phyloP scores from a whole-genome alignment of 495 filamentous ascomycete genomes.

The Oleoguttula mirabilis region DNA sequence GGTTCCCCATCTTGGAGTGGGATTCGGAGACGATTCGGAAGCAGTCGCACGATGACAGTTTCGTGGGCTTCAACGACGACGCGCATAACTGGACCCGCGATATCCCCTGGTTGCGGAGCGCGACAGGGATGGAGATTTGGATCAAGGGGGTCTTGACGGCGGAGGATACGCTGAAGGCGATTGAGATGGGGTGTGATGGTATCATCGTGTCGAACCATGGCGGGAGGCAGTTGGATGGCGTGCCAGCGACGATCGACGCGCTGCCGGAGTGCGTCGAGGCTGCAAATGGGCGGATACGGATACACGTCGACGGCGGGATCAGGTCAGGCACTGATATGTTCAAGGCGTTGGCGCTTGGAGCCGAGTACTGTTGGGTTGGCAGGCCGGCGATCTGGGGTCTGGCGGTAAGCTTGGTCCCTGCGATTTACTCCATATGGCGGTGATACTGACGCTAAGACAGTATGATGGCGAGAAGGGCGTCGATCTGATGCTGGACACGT shows the following conservation, averaged over 20 bases:
- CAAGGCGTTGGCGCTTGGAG: conserved; percentile 38
- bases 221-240: conserved; percentile 33
- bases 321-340: conserved; percentile 34
- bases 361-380: conserved; percentile 30
- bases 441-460: conserved; percentile 6
- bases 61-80: conserved; percentile 27
- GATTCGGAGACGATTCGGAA: conserved; percentile 15
- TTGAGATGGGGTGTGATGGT: conserved; percentile 28
- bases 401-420: conserved; percentile 19
- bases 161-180: conserved; percentile 29
- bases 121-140: conserved; percentile 34
- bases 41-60: conserved; percentile 22
- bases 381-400: conserved; percentile 35
- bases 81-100: conserved; percentile 28
- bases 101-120: conserved; percentile 27
- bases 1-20: conserved; percentile 20
- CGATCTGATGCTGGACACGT: conserved; percentile 19
- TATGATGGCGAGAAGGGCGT: conserved; percentile 23
- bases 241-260: conserved; percentile 35
- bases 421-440: neutral
- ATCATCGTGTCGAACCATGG: conserved; percentile 33
- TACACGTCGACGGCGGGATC: conserved; percentile 31
- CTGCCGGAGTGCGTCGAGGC: conserved; percentile 34
- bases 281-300: conserved; percentile 26
- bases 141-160: conserved; percentile 31